Conservation (phyloP, 179 eudicot genomes). For the Sideroxylon spinosum region DNA sequence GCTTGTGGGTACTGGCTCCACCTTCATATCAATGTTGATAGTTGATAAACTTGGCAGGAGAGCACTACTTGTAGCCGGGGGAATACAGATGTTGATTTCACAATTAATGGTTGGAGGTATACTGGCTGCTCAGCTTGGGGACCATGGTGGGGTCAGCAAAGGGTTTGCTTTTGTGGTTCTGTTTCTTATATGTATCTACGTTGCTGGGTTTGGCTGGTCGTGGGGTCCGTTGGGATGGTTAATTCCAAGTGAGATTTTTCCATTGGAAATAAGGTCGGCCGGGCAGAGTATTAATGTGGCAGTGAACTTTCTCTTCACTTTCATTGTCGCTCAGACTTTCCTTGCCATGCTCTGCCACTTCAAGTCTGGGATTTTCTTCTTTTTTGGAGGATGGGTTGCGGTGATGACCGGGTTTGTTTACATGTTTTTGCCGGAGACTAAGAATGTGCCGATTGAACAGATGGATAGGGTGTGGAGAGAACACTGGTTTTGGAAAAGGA, state of each 20-base stretch:
- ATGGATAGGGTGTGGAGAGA: slow-evolving; percentile 36
- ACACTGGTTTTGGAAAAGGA: slow-evolving; percentile 35
- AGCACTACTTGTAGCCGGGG: slow-evolving; percentile 17
- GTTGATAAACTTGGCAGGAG: slow-evolving; percentile 36
- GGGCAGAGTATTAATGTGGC: slow-evolving; percentile 45
- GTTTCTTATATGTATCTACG: slow-evolving; percentile 26
- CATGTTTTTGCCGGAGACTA: slow-evolving; percentile 36
- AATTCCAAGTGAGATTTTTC: slow-evolving; percentile 46
- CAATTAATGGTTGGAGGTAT: slow-evolving; percentile 24
- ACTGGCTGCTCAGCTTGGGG: slow-evolving; percentile 29
- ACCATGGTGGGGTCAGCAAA: slow-evolving; percentile 30
- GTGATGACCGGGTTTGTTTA: slow-evolving; percentile 34
- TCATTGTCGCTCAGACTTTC: slow-evolving; percentile 31
- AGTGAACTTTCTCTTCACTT: slow-evolving; percentile 30
- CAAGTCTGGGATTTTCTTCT: slow-evolving; percentile 35
- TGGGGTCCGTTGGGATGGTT: slow-evolving; percentile 46
- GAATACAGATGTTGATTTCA: slow-evolving; percentile 26
- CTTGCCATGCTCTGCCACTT: slow-evolving; percentile 35
- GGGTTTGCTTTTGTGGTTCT: slow-evolving; percentile 23
- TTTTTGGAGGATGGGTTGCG: slow-evolving; percentile 38
- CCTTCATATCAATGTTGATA: slow-evolving; percentile 20
- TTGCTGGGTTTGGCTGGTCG: slow-evolving; percentile 32
- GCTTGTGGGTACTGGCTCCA: slow-evolving; percentile 20
- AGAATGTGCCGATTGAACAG: slow-evolving; percentile 34
- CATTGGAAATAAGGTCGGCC: slow-evolving; percentile 40